Conservation (phyloP, 768 basidiomycete genomes). For the Collybiopsis confluens region DNA sequence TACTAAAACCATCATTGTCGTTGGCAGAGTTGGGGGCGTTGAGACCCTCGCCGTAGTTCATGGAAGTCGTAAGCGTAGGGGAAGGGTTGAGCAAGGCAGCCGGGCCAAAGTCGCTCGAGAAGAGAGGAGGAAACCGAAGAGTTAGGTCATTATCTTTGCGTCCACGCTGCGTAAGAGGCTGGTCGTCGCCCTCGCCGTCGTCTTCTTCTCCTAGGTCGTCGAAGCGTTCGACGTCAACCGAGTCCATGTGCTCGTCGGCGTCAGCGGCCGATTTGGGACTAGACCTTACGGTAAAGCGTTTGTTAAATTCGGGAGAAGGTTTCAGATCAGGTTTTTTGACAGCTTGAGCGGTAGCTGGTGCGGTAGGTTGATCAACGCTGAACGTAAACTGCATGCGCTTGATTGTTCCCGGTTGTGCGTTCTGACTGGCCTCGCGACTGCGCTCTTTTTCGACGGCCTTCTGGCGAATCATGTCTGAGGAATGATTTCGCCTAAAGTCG, state of each 20-base stretch:
- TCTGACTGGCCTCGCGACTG: constrained; percentile 63
- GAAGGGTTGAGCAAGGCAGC: constrained; percentile 66
- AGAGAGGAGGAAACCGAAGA: constrained; percentile 68
- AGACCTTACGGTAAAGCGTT: constrained; percentile 28
- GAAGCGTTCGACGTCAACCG: constrained; percentile 25
- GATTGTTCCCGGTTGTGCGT: constrained; percentile 65
- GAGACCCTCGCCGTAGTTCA: constrained; percentile 79
- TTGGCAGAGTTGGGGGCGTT: constrained; percentile 26
- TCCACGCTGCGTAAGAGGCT: constrained; percentile 29
- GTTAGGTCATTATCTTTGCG: constrained; percentile 15
- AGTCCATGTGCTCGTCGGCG: constrained; percentile 14
- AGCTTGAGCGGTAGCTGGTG: constrained; percentile 32
- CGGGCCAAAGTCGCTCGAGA: constrained; percentile 73
- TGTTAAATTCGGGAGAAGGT: constrained; percentile 63
- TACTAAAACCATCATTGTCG: constrained; percentile 44
- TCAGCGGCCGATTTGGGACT: no score
- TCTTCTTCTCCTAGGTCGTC: constrained; percentile 19
- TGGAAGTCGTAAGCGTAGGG: constrained; percentile 60
- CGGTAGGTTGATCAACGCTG: constrained; percentile 68
- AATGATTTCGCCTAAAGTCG: constrained; percentile 75
- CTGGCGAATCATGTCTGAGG: constrained; percentile 74
- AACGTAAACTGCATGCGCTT: constrained; percentile 91
- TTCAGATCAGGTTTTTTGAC: constrained; percentile 65
- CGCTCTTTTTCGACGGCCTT: constrained; percentile 82
- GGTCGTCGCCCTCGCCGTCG: constrained; percentile 33